Evolutionary conservation across 2,329 filamentous ascomycete genomes (phyloP).

Genomic region (Paecilomyces sp.): DNA sequence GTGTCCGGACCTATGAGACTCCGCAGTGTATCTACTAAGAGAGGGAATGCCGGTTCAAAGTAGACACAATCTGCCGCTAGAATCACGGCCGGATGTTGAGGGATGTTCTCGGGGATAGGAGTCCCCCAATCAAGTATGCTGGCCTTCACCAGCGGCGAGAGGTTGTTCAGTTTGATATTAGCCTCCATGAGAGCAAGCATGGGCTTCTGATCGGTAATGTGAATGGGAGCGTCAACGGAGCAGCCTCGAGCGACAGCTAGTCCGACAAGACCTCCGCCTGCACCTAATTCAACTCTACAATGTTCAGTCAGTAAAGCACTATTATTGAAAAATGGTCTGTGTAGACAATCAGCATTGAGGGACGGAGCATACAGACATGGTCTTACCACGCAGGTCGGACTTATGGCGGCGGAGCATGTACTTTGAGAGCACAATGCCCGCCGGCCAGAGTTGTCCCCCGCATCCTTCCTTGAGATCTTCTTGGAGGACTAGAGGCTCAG

Average conservation of each 20-base stretch:
- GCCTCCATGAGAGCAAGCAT: conserved; percentile 82
- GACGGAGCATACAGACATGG: conserved; percentile 57
- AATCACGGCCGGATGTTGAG: conserved; percentile 63
- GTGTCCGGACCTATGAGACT: conserved; percentile 60
- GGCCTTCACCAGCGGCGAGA: conserved; percentile 57
- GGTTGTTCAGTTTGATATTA: conserved; percentile 76
- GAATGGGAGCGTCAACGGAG: conserved; percentile 50
- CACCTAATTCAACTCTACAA: conserved; percentile 76
- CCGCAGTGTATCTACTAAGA: conserved; percentile 70
- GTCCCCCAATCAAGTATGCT: conserved; percentile 71
- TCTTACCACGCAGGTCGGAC: conserved; percentile 55
- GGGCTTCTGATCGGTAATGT: conserved; percentile 78
- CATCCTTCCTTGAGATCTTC: conserved; percentile 85
- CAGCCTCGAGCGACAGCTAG: conserved; percentile 54
- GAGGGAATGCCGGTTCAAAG: conserved; percentile 89
- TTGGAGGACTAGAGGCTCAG: conserved; percentile 63
- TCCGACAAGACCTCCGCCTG: conserved; percentile 80
- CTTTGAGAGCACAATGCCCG: conserved; percentile 78
- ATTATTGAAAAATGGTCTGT: neutral
- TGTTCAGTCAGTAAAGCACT: neutral
- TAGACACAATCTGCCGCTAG: conserved; percentile 97
- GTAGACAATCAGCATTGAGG: neutral
- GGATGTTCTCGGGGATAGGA: conserved; percentile 31
- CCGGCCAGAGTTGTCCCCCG: conserved; percentile 90
- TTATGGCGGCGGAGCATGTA: conserved; percentile 74